These are phyloP conservation scores for Aspergillus ruber DNA, from an alignment of 2,329 filamentous ascomycete genomes.

Conservation along the genomic window DNA sequence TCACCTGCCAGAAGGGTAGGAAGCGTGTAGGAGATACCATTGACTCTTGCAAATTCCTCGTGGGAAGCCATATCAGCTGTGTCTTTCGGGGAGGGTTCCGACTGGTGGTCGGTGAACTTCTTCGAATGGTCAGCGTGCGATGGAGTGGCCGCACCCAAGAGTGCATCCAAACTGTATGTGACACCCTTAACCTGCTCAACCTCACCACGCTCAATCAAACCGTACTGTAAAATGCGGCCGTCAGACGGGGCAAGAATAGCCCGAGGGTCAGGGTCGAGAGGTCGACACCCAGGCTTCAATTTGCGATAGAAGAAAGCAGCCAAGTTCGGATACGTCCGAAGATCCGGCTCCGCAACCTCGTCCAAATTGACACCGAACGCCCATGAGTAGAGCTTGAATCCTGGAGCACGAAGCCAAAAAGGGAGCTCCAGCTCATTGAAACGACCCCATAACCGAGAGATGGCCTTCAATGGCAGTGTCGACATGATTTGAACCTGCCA, in stretches of 20 bases:
- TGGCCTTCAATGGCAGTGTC: constrained; percentile 80
- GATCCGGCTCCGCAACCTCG: constrained; percentile 81
- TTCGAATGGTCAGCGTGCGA: constrained; percentile 33
- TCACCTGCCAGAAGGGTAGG: constrained; percentile 76
- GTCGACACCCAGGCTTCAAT: constrained; percentile 79
- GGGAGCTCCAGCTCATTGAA: constrained; percentile 89
- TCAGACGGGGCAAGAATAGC: constrained; percentile 84
- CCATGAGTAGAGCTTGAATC: constrained; percentile 85
- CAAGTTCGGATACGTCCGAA: constrained; percentile 85
- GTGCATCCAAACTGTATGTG: constrained; percentile 91
- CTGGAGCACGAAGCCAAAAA: constrained; percentile 78
- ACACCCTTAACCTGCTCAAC: constrained; percentile 99
- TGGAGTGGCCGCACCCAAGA: constrained; percentile 62
- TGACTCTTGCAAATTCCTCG: constrained; percentile 88
- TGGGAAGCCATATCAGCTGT: constrained; percentile 68
- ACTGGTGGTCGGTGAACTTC: constrained; percentile 27
- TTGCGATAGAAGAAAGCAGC: constrained; percentile 96
- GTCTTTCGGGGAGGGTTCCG: constrained; percentile 33
- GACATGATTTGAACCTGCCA: constrained; percentile 96
- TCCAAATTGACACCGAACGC: constrained; percentile 85
- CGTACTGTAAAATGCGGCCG: constrained; percentile 85
- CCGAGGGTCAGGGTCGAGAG: constrained; percentile 72
- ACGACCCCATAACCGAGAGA: constrained; percentile 80
- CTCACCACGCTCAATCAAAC: constrained; percentile 83
- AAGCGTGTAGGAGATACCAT: constrained; percentile 91